phyloP scores from a whole-genome alignment of 2,329 filamentous ascomycete species.

The Colletotrichum eleusines region DNA sequence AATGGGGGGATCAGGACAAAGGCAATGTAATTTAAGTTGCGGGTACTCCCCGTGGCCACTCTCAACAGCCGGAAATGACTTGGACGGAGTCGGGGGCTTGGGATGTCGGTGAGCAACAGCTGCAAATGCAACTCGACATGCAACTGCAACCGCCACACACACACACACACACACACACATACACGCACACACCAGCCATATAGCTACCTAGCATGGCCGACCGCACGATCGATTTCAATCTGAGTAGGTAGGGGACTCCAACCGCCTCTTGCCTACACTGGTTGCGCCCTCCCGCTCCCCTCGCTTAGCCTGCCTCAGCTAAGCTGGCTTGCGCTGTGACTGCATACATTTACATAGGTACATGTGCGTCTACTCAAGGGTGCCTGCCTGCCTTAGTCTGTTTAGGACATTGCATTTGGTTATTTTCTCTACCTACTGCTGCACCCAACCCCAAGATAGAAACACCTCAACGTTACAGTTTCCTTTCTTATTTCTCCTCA shows the following conservation, averaged over 20 bases:
- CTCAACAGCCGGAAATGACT: neutral
- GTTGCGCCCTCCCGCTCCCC: neutral
- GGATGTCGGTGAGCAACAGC: constrained; percentile 4
- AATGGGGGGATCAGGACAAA: neutral
- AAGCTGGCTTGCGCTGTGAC: constrained; percentile 5
- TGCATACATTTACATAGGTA: neutral
- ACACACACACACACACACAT: too few species aligned
- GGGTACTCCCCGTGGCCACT: neutral
- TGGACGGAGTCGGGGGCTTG: neutral
- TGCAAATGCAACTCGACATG: constrained; percentile 7
- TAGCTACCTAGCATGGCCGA: too few species aligned
- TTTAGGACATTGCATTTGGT: neutral
- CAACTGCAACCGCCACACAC: neutral
- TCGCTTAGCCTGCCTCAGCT: constrained; percentile 3
- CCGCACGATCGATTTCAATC: neutral
- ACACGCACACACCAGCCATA: too few species aligned
- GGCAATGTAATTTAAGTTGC: constrained; percentile 7
- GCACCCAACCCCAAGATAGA: constrained; percentile 1
- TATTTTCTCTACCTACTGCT: neutral
- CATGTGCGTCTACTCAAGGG: neutral
- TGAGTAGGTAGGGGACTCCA: neutral
- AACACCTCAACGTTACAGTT: constrained; percentile 16
- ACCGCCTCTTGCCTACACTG: neutral
- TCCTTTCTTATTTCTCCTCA: constrained; percentile 21
- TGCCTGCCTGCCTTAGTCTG: neutral